phyloP scores from a whole-genome alignment of 176 grass and related monocot genomes.

The Rhynchospora pubera region DNA sequence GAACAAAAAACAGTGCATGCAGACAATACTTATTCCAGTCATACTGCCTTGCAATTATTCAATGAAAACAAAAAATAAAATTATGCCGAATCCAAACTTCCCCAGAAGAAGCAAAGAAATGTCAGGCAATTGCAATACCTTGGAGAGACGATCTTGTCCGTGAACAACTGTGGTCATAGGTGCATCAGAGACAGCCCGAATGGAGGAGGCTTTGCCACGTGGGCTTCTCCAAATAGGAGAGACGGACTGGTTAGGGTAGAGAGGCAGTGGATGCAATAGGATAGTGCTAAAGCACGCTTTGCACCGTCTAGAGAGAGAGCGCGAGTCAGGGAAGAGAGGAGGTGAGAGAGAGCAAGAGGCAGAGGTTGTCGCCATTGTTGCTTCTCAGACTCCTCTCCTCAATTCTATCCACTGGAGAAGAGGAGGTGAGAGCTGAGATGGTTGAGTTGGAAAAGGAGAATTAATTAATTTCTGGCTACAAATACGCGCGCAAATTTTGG shows the following conservation, averaged over 20 bases:
- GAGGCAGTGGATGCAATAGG: neutral
- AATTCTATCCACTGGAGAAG: neutral
- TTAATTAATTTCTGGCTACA: neutral
- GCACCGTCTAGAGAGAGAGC: neutral
- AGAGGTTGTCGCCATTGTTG: conserved; percentile 15
- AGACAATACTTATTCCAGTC: neutral
- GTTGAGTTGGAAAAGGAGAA: neutral
- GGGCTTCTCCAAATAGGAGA: neutral
- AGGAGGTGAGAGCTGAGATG: too few relatives aligned
- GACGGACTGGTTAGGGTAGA: neutral
- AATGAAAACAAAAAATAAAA: neutral
- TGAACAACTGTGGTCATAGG: conserved; percentile 28
- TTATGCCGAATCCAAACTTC: neutral
- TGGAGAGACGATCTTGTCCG: conserved; percentile 73
- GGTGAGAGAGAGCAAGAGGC: conserved; percentile 2
- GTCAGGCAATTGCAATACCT: conserved; percentile 28
- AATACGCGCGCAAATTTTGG: neutral
- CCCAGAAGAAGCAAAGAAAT: neutral
- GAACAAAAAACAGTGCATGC: neutral
- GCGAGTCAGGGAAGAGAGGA: neutral
- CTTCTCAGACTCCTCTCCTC: neutral
- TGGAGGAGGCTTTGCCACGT: conserved; percentile 17
- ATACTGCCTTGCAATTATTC: neutral
- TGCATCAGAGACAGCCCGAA: conserved; percentile 9
- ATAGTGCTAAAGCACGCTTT: neutral